phyloP scores from a whole-genome alignment of 345 rosid genomes.

The Pistacia atlantica region DNA sequence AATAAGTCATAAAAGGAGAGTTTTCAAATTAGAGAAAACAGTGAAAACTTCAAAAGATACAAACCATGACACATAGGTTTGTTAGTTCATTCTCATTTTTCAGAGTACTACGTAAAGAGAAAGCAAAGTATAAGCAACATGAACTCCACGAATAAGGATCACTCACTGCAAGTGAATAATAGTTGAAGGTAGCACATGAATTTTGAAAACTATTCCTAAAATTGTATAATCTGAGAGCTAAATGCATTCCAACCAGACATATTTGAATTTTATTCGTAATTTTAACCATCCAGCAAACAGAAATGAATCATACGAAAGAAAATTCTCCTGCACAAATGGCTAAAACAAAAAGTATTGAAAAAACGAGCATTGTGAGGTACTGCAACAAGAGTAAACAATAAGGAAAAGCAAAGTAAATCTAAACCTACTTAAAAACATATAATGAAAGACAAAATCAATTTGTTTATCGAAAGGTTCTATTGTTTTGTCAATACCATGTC shows the following conservation, averaged over 20 bases:
- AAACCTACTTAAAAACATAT: background rate
- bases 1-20: background rate
- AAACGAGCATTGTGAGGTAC: background rate
- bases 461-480: background rate
- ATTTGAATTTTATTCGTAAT: background rate
- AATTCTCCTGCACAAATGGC: background rate
- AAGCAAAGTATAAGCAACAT: background rate
- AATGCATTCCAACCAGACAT: background rate
- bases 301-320: background rate
- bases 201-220: background rate
- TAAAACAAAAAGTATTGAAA: background rate
- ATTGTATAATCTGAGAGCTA: background rate
- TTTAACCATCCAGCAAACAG: background rate
- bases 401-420: background rate
- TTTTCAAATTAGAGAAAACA: background rate
- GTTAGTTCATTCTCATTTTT: no score
- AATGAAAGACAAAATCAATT: background rate
- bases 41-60: background rate
- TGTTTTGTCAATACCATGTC: background rate
- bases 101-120: no score
- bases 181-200: background rate
- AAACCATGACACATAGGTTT: no score
- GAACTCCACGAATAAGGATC: background rate
- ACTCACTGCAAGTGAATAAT: background rate
- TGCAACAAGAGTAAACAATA: background rate